A percentile compares a stretch with the other conserved stretches of the same genome.
These are phyloP conservation scores for Neoarthrinium moseri DNA, from an alignment of 2,329 filamentous ascomycete species.

Conservation along the genomic window DNA sequence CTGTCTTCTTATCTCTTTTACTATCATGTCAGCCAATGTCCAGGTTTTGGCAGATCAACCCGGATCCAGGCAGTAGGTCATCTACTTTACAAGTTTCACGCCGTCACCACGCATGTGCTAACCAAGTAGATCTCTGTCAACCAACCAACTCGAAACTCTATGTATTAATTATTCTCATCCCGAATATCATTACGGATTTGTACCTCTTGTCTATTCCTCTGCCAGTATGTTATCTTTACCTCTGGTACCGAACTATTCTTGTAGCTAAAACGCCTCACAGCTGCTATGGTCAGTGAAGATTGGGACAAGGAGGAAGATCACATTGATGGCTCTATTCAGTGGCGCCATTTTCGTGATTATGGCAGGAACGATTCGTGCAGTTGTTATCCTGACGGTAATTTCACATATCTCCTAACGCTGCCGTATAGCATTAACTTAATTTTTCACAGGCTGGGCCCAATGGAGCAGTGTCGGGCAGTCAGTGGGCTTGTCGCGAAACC, in stretches of 20 bases:
- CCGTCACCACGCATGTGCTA: slow-evolving; percentile 6
- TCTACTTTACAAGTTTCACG: slow-evolving; percentile 10
- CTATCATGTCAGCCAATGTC: slow-evolving; percentile 11
- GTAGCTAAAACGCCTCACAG: slow-evolving; percentile 24
- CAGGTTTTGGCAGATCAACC: slow-evolving; percentile 16
- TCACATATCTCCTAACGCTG: neutral
- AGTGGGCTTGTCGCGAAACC: slow-evolving; percentile 36
- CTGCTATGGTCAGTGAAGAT: slow-evolving; percentile 45
- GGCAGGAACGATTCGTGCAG: slow-evolving; percentile 44
- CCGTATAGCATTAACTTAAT: neutral
- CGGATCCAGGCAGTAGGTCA: slow-evolving; percentile 15
- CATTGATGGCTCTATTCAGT: slow-evolving; percentile 44
- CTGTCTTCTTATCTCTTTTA: slow-evolving; percentile 10
- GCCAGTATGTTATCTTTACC: neutral
- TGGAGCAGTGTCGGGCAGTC: slow-evolving; percentile 17
- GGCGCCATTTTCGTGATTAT: slow-evolving; percentile 48
- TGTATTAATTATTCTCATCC: slow-evolving; percentile 6
- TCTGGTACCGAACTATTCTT: neutral
- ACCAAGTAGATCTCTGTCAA: slow-evolving; percentile 11
- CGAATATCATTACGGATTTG: slow-evolving; percentile 12
- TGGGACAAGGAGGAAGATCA: slow-evolving; percentile 33
- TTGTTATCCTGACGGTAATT: slow-evolving; percentile 36
- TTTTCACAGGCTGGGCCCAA: slow-evolving; percentile 14
- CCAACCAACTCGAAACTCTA: slow-evolving; percentile 10
- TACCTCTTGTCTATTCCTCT: slow-evolving; percentile 13